Evolutionary conservation across 2,329 filamentous ascomycete genomes (phyloP), one percentile per base, ranked within the genome.

Genomic region (Fusarium sororula): DNA sequence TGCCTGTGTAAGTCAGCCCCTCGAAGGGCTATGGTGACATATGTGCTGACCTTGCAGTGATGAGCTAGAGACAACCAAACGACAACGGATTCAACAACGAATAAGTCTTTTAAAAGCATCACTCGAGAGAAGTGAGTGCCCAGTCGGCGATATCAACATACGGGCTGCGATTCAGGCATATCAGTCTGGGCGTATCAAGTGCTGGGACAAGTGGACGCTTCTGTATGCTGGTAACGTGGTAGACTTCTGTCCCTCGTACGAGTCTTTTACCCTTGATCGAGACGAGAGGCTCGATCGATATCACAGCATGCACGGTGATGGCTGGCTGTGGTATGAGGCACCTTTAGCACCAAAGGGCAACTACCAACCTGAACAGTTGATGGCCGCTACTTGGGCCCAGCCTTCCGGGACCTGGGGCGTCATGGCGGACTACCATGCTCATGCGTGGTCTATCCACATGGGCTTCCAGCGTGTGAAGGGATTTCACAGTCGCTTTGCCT

Each of bases 291-390:
- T 79, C 10, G 57, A 76, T n/a, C 63, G 66, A 15, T 79, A 79
- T 61, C 64, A 63, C 17, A 30, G 63, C 28, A 39, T 73, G 24
- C 51, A 79, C n/a, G 75, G 77, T 7, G 59, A 70, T n/a, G 77
- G 75, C 4, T 79, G 75, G 77, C 73, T 79, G n/a, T 79, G 77
- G 77, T 77, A 66, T 28, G 77, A 79, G 28, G 63, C 74, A 12
- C 77, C 77, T 1, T 55, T 79, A 26, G 69, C 75, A 13, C 73
- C 69, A 14, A 57, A 42, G 11, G 60, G 54, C 7, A 57, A 56
- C 38, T 55, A 62, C 35, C 63, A 68, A 45, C 63, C 69, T 17
- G 75, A 72, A 15, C 66, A 75, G 35, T 60, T 78, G 35, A 63
- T 75, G 61, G 77, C 74, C 8, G 77, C 77, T 20, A 78, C 77